Base-by-base conservation (phyloP, 208 protist genomes). In the Tritrichomonas foetus region DNA sequence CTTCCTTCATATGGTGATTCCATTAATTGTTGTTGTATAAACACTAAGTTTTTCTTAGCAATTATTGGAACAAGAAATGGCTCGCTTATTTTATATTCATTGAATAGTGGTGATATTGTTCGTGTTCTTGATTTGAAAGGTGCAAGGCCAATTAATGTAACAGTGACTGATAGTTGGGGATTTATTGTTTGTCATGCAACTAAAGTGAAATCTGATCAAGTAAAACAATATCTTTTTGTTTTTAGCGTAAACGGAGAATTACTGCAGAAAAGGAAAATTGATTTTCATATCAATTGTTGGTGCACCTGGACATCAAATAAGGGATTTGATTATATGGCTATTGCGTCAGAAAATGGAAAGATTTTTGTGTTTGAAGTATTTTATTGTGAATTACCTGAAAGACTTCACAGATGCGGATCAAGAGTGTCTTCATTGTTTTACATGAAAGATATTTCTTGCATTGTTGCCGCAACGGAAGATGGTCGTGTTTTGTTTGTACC, bases 141-240 rank as follows among this genome's bases (percentile, higher is more conserved):
- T 1, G 33, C n/a, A 8, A 53, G 47, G 22, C 78, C 78, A 39
- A 22, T 44, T 14, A 14, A 39, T 22, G 47, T 89, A 39, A 57
- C 47, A 9, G 41, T 89, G 14, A 89, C 78, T 89, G 13, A 89
- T 57, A 20, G 22, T n/a, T 89, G 78, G 78, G 78, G 47, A 11
- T 89, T 89, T 27, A 50, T 89, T 61, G 78, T 89, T 89, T 25
- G 33, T 89, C 57, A 61, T 47, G 47, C 47, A 14, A 57, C 78
- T 27, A n/a, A 89, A 89, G 39, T 89, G 41, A 47, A 53, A 8
- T 41, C 53, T 39, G 78, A 33, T 27, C 53, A 5, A 3, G 47
- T 33, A 39, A 47, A 44, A 57, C 47, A 89, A 27, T 89, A 47
- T 27, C 33, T 89, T 0, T 53, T 36, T 33, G 41, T 89, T 39